A percentile compares a stretch with the other conserved stretches of the same genome.
phyloP scores from a whole-genome alignment of 352 stramenopile genomes.

The Globisporangium acanthophoron region DNA sequence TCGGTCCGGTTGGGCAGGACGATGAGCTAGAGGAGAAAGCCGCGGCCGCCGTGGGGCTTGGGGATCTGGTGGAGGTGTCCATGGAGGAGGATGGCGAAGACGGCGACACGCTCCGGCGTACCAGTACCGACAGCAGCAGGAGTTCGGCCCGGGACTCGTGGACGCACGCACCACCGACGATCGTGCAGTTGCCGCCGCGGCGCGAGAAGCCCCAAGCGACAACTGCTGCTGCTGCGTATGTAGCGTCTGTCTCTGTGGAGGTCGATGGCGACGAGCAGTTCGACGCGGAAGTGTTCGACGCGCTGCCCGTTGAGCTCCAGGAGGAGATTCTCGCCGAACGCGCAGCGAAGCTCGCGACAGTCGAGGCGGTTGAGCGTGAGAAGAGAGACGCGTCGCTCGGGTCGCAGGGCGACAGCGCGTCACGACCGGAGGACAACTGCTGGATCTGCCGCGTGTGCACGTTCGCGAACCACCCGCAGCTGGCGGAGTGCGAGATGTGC shows the following conservation, averaged over 20 bases:
- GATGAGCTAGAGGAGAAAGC: conserved; percentile 14
- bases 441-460: conserved; percentile 78
- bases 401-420: not conserved
- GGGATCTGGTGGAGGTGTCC: conserved; percentile 7
- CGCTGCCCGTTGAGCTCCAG: conserved; percentile 14
- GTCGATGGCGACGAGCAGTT: conserved; percentile 7
- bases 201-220: not conserved
- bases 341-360: not conserved
- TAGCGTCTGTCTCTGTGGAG: not conserved
- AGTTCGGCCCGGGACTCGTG: conserved; percentile 1
- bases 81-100: conserved; percentile 10
- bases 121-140: not conserved
- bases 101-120: not conserved
- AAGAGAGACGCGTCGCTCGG: conserved; percentile 2
- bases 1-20: too few relatives aligned
- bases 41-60: not conserved
- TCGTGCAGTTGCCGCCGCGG: conserved; percentile 12
- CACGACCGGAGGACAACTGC: not conserved
- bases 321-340: conserved; percentile 11
- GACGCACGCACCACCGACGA: conserved; percentile 3
- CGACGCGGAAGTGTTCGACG: conserved; percentile 11
- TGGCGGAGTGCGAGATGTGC: conserved; percentile 70
- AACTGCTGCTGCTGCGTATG: not conserved
- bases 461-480: conserved; percentile 70
- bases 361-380: not conserved